These are phyloP conservation scores for Chrysosphaeria jannelii DNA, from an alignment of 2,329 filamentous ascomycete genomes.

Conservation along the genomic window DNA sequence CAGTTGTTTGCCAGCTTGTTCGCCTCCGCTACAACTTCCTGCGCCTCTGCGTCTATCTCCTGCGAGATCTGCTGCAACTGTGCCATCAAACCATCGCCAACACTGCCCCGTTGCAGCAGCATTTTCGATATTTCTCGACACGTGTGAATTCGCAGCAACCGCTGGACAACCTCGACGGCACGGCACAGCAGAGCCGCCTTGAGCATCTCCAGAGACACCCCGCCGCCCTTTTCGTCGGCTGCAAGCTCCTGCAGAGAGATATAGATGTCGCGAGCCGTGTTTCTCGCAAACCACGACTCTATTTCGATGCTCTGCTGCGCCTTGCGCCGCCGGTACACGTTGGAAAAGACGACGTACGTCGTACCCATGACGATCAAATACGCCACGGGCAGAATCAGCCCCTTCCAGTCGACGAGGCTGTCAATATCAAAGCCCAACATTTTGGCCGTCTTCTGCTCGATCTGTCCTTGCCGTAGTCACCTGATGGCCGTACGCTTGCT, in stretches of 20 bases:
- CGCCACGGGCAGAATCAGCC: slow-evolving; percentile 60
- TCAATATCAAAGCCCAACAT: too few relatives aligned
- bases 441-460: too few relatives aligned
- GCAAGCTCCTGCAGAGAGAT: slow-evolving; percentile 65
- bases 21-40: slow-evolving; percentile 85
- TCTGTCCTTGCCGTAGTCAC: too few relatives aligned
- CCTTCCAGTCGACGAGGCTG: slow-evolving; percentile 47
- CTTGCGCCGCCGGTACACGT: slow-evolving; percentile 79
- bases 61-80: slow-evolving; percentile 76
- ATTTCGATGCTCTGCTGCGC: slow-evolving; percentile 56
- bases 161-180: slow-evolving; percentile 74
- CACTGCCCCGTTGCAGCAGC: slow-evolving; percentile 64
- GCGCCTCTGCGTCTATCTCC: slow-evolving; percentile 87
- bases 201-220: slow-evolving; percentile 54
- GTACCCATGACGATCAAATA: slow-evolving; percentile 71
- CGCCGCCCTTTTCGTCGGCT: slow-evolving; percentile 23
- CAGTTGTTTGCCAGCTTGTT: slow-evolving; percentile 70
- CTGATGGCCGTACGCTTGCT: too few relatives aligned
- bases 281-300: slow-evolving; percentile 77
- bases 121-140: slow-evolving; percentile 68
- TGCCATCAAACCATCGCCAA: slow-evolving; percentile 90
- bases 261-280: slow-evolving; percentile 84
- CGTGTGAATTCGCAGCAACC: slow-evolving; percentile 64
- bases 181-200: slow-evolving; percentile 69
- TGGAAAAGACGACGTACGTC: slow-evolving; percentile 74